These are phyloP conservation scores for Sporothrix pseudoabietina DNA, from an alignment of 2,329 filamentous ascomycete species.

Conservation along the genomic window DNA sequence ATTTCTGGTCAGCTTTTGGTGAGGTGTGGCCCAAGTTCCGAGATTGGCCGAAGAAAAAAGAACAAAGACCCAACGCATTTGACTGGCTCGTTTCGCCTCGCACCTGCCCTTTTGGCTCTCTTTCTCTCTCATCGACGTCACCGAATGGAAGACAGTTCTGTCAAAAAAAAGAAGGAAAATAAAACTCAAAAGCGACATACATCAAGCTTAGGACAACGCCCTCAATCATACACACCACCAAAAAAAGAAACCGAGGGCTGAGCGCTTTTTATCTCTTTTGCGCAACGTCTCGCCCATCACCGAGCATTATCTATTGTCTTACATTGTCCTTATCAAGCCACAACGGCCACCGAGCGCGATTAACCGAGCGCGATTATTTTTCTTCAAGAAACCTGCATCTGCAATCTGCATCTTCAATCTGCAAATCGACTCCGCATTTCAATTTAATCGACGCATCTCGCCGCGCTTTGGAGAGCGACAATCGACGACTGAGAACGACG, in stretches of 20 bases:
- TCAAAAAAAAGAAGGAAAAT: not conserved
- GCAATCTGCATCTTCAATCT: not conserved
- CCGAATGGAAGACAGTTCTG: not conserved
- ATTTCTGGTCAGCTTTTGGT: not conserved
- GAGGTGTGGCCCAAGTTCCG: slow-evolving; percentile 23
- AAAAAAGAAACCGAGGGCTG: not conserved
- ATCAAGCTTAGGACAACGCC: not conserved
- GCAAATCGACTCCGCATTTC: not conserved
- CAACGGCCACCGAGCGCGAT: not conserved
- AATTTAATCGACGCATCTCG: not conserved
- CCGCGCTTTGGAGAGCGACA: not conserved
- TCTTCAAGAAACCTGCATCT: not conserved
- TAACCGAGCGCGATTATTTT: not conserved
- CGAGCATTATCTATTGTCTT: slow-evolving; percentile 4
- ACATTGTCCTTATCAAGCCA: slow-evolving; percentile 1
- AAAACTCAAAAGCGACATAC: not conserved
- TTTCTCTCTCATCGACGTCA: not conserved
- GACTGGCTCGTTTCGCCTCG: not conserved
- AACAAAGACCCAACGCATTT: not conserved
- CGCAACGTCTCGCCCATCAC: slow-evolving; percentile 1
- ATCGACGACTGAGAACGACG: not conserved
- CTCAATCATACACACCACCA: not conserved
- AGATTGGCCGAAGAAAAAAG: slow-evolving; percentile 25
- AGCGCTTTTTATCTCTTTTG: slow-evolving; percentile 2
- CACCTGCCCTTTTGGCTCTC: not conserved